Evolutionary conservation across 345 rosid genomes (phyloP), one percentile per base, ranked within the genome.

Genomic region (Murraya paniculata): DNA sequence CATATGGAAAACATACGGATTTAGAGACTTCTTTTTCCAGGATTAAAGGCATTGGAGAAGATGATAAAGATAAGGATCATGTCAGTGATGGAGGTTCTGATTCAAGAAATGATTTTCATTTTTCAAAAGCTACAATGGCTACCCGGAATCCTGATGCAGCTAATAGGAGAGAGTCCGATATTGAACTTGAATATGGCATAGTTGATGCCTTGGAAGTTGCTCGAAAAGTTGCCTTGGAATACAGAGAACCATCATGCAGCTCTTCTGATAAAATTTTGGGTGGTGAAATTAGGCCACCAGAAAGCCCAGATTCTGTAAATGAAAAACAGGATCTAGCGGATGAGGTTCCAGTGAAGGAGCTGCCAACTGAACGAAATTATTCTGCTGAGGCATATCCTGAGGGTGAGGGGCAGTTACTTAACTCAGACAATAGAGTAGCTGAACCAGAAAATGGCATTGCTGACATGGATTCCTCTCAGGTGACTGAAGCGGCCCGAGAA

Each of bases 121-220:
- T 77, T 72, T 86, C 88, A 33, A 89, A 81, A 79, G 71, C 88
- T 13, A 74, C 76, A 64, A 77, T 59, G 41, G 77, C 78, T 71
- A 78, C 73, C 48, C 85, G 36, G 35, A 82, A 88, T 78, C 86
- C 86, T 67, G 88, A 86, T 72, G 78, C 75, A 14, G 84, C 66
- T 62, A 85, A 89, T 73, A 79, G 74, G 77, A 85, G 82, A 74
- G 86, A 83, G 27, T 84, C 93, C 65, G 90, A 89, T 78, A 82
- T 86, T 74, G 91, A 85, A 38, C 82, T 80, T 24, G 99, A 96
- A 58, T 90, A 88, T 82, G 98, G 95, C 74, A 85, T 92, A 22
- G 85, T 90, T 82, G 99, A 96, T 90, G 95, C 99, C 77, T 82
- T 96, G 66, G 97, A 92, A 82, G 91, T 94, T 30, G 98, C 99